A percentile compares a stretch with the other conserved stretches of the same genome.
These are phyloP conservation scores for Rubia peregrina DNA, from an alignment of 305 asterid species.

Conservation along the genomic window DNA sequence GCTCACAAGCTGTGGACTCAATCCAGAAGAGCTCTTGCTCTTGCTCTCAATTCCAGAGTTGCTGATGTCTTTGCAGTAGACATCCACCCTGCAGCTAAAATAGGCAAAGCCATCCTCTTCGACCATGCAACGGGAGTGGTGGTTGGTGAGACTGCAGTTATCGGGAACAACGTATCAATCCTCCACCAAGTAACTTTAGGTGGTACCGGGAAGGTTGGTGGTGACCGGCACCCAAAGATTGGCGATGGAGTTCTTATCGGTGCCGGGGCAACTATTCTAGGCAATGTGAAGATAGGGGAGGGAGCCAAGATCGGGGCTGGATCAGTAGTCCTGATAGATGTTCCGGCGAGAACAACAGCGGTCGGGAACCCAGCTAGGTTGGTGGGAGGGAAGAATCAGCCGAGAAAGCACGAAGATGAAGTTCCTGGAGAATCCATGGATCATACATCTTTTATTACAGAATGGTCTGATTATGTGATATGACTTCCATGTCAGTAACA, in stretches of 20 bases:
- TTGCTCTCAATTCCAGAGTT: conserved; percentile 21
- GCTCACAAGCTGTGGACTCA: conserved; percentile 24
- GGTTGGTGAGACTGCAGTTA: conserved; percentile 28
- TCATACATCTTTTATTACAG: conserved; percentile 22
- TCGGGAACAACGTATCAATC: conserved; percentile 25
- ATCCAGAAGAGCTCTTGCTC: conserved; percentile 17
- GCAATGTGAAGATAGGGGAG: conserved; percentile 24
- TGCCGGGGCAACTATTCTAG: conserved; percentile 27
- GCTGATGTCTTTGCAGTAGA: conserved; percentile 26
- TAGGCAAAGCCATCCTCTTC: conserved; percentile 21
- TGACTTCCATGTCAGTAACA: background rate
- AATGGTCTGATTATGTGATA: conserved; percentile 21
- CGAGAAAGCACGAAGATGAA: conserved; percentile 18
- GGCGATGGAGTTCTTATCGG: conserved; percentile 28
- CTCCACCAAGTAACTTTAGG: conserved; percentile 29
- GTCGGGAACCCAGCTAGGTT: conserved; percentile 27
- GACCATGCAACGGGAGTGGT: conserved; percentile 31
- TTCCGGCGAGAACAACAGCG: conserved; percentile 25
- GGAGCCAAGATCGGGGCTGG: conserved; percentile 29
- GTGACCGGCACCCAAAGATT: conserved; percentile 26
- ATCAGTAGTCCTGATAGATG: conserved; percentile 25
- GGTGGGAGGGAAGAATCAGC: conserved; percentile 22
- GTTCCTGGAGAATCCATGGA: conserved; percentile 27
- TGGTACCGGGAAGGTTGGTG: conserved; percentile 26
- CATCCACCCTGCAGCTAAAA: conserved; percentile 28